Evolutionary conservation across 768 basidiomycete genomes (phyloP), one percentile per base, ranked within the genome.

Genomic region (Leccinum imitatum): DNA sequence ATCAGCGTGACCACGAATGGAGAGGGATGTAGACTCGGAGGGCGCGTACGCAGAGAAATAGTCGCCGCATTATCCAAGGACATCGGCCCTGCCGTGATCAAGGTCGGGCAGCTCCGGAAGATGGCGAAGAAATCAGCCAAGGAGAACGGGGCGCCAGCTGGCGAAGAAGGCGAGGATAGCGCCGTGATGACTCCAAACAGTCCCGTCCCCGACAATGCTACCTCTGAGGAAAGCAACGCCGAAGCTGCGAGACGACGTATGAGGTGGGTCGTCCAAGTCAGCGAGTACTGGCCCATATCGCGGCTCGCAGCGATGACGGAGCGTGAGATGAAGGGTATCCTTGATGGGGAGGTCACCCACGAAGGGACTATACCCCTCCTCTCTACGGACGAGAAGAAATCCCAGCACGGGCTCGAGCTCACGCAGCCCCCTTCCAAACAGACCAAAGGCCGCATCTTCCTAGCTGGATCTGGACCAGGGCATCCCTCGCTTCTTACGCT

Each of bases 391-490:
- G 79, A 59, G 23, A 71, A 27, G 65, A 69, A 48, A 60, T 80
- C 76, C 11, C 76, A 65, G 10, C 69, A 75, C 51, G 70, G 63
- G 1, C 21, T 71, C 10, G 66, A 68, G 10, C 63, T 74, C 3
- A 27, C 55, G 23, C 39, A 58, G 51, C 53, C 65, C 4, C 41
- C 62, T 19, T 57, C 64, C 14, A 75, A 67, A 14, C 53, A 13
- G 31, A 61, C 54, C 17, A 64, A 58, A 50, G 96, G 95, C 2
- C 80, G 83, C n/a, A 97, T 98, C 57, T 77, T 93, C 47, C 87
- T 99, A 15, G 87, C 95, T 30, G 95, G 97, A 4, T 96, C 95
- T 14, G 97, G 97, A 2, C 95, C 97, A 2, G 97, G 97, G 4
- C 94, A 96, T 63, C 94, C 96, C 0, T 89, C 91, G 3, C 82